Evolutionary conservation across 257 asterid genomes (phyloP), one percentile per base, ranked within the genome.

Genomic region (Dorcoceras hygrometricum): DNA sequence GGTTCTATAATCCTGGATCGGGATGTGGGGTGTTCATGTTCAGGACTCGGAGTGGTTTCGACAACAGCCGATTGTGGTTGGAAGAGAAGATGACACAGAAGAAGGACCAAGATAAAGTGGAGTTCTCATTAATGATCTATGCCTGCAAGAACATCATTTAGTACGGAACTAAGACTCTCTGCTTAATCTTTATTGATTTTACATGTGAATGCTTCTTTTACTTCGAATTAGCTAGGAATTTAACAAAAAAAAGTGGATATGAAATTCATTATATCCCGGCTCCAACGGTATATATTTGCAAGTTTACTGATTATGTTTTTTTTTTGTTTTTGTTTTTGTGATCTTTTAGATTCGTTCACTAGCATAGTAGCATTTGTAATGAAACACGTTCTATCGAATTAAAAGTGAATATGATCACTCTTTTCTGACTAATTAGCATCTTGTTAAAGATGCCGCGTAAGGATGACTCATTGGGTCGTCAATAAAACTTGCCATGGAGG

Each of bases 21-120:
- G 81, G 85, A 0, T 53, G 18, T 28, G 91, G 81, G 3, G 86
- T 85, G 14, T 87, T 87, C 69, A 78, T 87, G 91, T 87, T 87
- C 74, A 81, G 86, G 66, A 81, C 84, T 26, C 82, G 90, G 59
- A 87, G 73, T 57, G 91, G 91, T 24, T 50, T 74, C 71, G 91
- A 83, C 14, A 84, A 83, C 20, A 84, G 83, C 70, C 78, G 84
- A 54, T 63, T 85, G 76, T 87, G 91, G 95, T 14, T 81, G 80
- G 83, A 83, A 58, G 85, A 87, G 63, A 72, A 80, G 57, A 20
- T 53, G 77, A 14, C 62, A 79, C 60, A 72, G 67, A 76, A 76
- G 64, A 75, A 76, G 61, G 81, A 82, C 63, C 68, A 78, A 36
- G 83, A 81, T 27, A 72, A 67, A 53, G 67, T 71, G 77, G 83